Percentiles rank a stretch among this genome's conserved stretches.
Conservation (phyloP, 768 basidiomycete genomes). For the Fibroporia radiculosa region DNA sequence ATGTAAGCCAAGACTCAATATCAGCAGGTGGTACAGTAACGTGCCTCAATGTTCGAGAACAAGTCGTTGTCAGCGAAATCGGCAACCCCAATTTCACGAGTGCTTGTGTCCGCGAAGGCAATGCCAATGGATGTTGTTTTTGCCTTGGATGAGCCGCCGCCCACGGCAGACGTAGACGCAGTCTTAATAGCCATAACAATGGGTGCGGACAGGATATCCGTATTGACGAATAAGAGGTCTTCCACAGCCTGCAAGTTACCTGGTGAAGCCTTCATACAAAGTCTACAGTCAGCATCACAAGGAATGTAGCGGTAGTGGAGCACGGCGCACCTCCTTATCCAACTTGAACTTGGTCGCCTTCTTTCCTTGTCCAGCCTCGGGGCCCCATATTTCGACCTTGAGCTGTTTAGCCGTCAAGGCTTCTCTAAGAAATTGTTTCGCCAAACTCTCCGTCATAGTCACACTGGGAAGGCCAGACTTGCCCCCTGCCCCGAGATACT, state of each 20-base stretch:
- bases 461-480: slow-evolving; percentile 64
- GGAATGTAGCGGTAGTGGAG: not conserved
- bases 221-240: slow-evolving; percentile 63
- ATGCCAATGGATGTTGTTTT: slow-evolving; percentile 73
- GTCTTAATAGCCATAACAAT: slow-evolving; percentile 88
- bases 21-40: not conserved
- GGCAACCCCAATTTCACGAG: slow-evolving; percentile 77
- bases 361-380: slow-evolving; percentile 67
- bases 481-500: slow-evolving; percentile 71
- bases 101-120: slow-evolving; percentile 87
- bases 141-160: slow-evolving; percentile 34
- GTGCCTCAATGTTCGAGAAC: slow-evolving; percentile 91
- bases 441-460: slow-evolving; percentile 65
- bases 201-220: slow-evolving; percentile 75
- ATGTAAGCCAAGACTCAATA: not conserved
- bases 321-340: slow-evolving; percentile 61
- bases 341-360: slow-evolving; percentile 69
- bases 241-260: slow-evolving; percentile 56
- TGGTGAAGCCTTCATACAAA: slow-evolving; percentile 52
- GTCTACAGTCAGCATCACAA: not conserved
- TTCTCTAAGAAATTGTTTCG: slow-evolving; percentile 78
- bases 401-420: slow-evolving; percentile 87
- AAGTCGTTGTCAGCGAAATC: slow-evolving; percentile 94
- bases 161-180: slow-evolving; percentile 39
- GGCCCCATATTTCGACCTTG: slow-evolving; percentile 84